Conservation (phyloP, 2,329 filamentous ascomycete genomes). For the Penicillium sp. region DNA sequence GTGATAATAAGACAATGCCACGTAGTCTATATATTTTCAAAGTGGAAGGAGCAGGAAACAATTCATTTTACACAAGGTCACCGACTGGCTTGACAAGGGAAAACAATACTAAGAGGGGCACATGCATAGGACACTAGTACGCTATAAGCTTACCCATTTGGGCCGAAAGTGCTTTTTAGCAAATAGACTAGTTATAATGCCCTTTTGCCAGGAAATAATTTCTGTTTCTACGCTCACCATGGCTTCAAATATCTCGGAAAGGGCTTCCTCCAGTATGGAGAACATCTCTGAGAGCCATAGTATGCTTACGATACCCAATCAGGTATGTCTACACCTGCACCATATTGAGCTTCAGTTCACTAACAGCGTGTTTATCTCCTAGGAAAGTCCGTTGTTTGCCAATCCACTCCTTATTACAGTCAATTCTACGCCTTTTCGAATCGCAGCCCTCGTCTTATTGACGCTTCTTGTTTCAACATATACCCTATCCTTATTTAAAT, state of each 20-base stretch:
- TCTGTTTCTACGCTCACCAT: not conserved
- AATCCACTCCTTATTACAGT: not conserved
- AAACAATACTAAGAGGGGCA: no score
- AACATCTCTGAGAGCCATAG: not conserved
- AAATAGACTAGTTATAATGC: not conserved
- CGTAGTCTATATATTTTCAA: conserved; percentile 3
- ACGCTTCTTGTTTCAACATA: not conserved
- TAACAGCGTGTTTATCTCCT: not conserved
- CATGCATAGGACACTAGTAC: not conserved
- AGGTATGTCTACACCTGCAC: not conserved
- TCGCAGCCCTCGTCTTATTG: not conserved
- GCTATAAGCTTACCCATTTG: not conserved
- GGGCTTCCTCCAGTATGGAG: not conserved
- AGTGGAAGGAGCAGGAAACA: conserved; percentile 6
- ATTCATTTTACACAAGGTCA: not conserved
- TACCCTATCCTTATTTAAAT: not conserved
- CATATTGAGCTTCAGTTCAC: not conserved
- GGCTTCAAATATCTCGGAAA: not conserved
- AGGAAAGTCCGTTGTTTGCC: not conserved
- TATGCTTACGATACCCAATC: not conserved
- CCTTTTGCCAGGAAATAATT: not conserved
- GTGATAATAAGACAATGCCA: conserved; percentile 7
- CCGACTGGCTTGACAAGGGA: not conserved
- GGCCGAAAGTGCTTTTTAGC: no score
- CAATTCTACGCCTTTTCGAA: not conserved